Base-by-base conservation (phyloP, 2,329 filamentous ascomycete species). In the Beauveria asiatica region DNA sequence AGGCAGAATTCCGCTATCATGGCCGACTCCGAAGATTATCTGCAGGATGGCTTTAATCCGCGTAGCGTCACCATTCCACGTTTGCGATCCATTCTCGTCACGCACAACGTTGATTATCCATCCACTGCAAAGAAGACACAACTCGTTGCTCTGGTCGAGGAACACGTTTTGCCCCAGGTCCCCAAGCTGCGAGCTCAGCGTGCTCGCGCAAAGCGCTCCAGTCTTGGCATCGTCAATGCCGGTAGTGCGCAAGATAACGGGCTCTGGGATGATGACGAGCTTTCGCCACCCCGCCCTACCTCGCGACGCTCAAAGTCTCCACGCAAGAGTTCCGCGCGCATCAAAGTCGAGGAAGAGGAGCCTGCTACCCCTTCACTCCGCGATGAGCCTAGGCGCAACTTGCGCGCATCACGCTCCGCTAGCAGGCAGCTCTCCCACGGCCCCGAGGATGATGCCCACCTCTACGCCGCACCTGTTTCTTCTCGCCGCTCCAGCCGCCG, bases 111-210 rank as follows among this genome's bases (percentile, higher is more conserved):
- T 68, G 77, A 85, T 42, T 97, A 96, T 71, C 88, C 92, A 5
- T 87, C 90, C 0, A 92, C 87, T 5, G 92, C 94, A 13, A 99
- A 97, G 77, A 99, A 99, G 77, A 78, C 85, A 0, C 88, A 96
- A 70, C 84, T 99, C 23, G 81, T 99, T 62, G 85, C 89, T 8
- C 84, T 97, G 51, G 92, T 99, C 74, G 86, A 88, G 69, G 80
- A 88, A 37, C 79, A 94, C 64, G 82, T 99, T 30, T 76, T 90
- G 5, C 89, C 93, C 0, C 87, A 93, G 67, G 87, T 90, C 2
- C 83, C 83, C 65, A 89, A 88, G 73, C 82, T 97, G 25, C 80
- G 96, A 37, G 82, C 83, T 13, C 85, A 88, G 57, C 85, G 89
- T 67, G 86, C 89, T 46, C 83, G 86, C 61, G 92, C 92, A 16